A percentile compares a stretch with the other conserved stretches of the same genome.
These are phyloP conservation scores for Xylaria venustula DNA, from an alignment of 495 filamentous ascomycete species.

Conservation along the genomic window DNA sequence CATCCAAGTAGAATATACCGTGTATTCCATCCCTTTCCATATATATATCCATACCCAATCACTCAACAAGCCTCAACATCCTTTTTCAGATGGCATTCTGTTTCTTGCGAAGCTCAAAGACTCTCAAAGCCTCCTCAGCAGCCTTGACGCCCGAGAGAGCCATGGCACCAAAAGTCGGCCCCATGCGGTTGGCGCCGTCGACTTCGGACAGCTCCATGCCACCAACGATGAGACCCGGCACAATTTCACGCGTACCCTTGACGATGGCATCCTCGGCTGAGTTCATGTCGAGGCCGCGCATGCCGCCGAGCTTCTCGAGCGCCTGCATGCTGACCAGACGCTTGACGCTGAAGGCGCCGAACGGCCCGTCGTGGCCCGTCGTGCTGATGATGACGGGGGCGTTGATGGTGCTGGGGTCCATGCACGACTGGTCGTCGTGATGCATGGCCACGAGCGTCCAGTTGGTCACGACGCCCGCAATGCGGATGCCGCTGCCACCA, in stretches of 20 bases:
- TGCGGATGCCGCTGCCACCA: constrained; percentile 57
- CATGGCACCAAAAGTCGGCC: constrained; percentile 62
- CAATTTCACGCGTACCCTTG: constrained; percentile 81
- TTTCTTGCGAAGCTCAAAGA: constrained; percentile 72
- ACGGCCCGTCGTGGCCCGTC: constrained; percentile 87
- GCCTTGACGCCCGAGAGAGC: constrained; percentile 81
- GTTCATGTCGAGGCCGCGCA: constrained; percentile 91
- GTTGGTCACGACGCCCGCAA: constrained; percentile 90
- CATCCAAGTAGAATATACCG: background rate
- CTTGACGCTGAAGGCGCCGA: constrained; percentile 87
- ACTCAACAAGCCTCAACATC: too few relatives aligned
- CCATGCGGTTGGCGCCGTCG: constrained; percentile 84
- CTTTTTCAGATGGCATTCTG: constrained; percentile 24
- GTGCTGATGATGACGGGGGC: constrained; percentile 81
- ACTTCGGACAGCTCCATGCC: constrained; percentile 92
- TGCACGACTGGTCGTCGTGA: constrained; percentile 89
- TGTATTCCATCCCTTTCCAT: background rate
- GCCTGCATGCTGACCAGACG: constrained; percentile 77
- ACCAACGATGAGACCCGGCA: constrained; percentile 83
- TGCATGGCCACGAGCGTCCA: constrained; percentile 90
- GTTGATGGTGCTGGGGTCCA: constrained; percentile 96
- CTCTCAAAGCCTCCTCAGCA: constrained; percentile 75
- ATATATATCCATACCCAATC: too few relatives aligned
- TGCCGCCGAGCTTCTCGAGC: constrained; percentile 79
- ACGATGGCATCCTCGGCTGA: constrained; percentile 87